A percentile compares a stretch with the other conserved stretches of the same genome.
These are phyloP conservation scores for Eimeria maxima DNA, from an alignment of 169 alveolate species.

Conservation along the genomic window DNA sequence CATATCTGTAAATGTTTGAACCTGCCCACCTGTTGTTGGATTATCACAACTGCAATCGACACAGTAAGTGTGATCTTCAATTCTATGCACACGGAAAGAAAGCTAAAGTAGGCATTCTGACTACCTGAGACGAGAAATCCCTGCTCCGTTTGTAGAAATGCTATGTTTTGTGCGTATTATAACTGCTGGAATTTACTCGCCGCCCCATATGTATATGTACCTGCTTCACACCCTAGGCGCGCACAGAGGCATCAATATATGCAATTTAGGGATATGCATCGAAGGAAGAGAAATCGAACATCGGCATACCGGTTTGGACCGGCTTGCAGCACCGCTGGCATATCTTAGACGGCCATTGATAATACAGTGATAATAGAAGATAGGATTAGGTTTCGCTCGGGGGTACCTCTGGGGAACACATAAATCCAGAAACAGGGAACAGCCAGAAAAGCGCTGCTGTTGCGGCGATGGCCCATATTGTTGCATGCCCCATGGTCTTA, in stretches of 20 bases:
- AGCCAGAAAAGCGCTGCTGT: neutral
- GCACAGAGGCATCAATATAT: neutral
- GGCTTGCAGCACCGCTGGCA: conserved; percentile 83
- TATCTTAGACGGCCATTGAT: conserved; percentile 14
- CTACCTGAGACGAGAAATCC: conserved; percentile 75
- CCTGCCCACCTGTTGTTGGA: conserved; percentile 66
- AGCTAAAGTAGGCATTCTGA: neutral
- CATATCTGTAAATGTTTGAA: neutral
- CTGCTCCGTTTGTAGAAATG: conserved; percentile 80
- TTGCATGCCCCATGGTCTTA: neutral
- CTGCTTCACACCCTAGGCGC: conserved; percentile 10
- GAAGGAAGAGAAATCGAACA: neutral
- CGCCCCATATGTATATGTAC: neutral
- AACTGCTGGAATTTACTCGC: neutral
- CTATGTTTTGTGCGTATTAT: neutral
- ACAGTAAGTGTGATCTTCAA: conserved; percentile 74
- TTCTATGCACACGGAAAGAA: too few species aligned
- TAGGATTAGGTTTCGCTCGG: neutral
- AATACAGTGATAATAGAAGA: neutral
- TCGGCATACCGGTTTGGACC: conserved; percentile 66
- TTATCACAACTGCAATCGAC: conserved; percentile 77
- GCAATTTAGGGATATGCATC: neutral
- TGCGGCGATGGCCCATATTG: neutral
- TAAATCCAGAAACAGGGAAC: conserved; percentile 41
- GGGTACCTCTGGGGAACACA: conserved; percentile 65